Percentiles rank a stretch among this genome's conserved stretches.
These are phyloP conservation scores for Dothideomycetes sp. DNA, from an alignment of 2,329 filamentous ascomycete genomes.

Conservation along the genomic window DNA sequence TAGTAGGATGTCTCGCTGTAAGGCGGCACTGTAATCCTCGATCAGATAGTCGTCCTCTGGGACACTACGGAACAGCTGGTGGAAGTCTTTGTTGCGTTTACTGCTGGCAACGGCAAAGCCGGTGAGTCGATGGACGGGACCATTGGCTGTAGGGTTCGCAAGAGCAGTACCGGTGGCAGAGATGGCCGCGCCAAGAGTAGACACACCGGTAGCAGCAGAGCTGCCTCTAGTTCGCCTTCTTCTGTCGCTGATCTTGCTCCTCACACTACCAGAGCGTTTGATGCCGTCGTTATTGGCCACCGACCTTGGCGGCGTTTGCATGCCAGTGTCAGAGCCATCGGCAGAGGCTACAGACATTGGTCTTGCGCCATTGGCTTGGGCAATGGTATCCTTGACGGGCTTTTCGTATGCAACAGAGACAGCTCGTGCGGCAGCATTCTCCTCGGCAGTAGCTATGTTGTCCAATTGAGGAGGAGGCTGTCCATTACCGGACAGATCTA, in stretches of 20 bases:
- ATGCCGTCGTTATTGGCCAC: conserved; percentile 51
- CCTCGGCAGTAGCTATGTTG: conserved; percentile 45
- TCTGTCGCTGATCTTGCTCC: conserved; percentile 39
- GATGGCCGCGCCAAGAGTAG: conserved; percentile 61
- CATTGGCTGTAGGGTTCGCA: conserved; percentile 48
- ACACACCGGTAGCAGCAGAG: conserved; percentile 50
- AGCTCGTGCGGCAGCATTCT: conserved; percentile 47
- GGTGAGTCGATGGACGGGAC: conserved; percentile 64
- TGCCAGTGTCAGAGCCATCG: conserved; percentile 31
- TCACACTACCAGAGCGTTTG: conserved; percentile 41
- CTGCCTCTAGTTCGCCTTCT: conserved; percentile 70
- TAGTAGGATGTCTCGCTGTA: conserved; percentile 90
- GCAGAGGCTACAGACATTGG: conserved; percentile 30
- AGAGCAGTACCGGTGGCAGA: conserved; percentile 59
- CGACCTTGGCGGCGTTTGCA: conserved; percentile 57
- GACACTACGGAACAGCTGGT: conserved; percentile 86
- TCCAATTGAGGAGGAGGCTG: conserved; percentile 28
- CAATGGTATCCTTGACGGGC: conserved; percentile 19
- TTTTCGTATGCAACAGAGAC: conserved; percentile 50
- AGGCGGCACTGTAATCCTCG: conserved; percentile 93
- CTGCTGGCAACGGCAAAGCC: conserved; percentile 95
- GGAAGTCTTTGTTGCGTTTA: conserved; percentile 92
- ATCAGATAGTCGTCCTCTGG: conserved; percentile 97
- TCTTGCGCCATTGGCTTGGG: conserved; percentile 21
- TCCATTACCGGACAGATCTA: conserved; percentile 4